Base-by-base conservation (phyloP, 306 rosid species). In the Heteromeles arbutifolia region DNA sequence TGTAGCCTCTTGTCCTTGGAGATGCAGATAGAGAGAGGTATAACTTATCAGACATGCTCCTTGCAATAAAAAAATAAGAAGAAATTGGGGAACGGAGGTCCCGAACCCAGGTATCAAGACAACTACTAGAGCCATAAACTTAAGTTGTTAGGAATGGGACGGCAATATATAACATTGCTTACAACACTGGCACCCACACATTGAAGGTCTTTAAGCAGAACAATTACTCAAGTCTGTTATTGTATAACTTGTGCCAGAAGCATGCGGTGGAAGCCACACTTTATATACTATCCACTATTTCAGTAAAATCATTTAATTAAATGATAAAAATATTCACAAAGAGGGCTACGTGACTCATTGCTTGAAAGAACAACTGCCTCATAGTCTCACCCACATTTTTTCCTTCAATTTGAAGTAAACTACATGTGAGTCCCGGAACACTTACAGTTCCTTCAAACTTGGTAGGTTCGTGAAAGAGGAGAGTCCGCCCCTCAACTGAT, bases 391-490 rank as follows among this genome's bases (percentile, higher is more conserved):
- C 8, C 22, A 1, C 25, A 32, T 24, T 54, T 24, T 24, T 64
- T 62, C 21, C 11, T 12, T 37, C 63, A 72, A 50, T 8, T 26
- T 29, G 0, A 71, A 71, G 71, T 11, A 62, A 77, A 56, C 52
- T 28, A 70, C 43, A 57, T 71, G 70, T 18, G 58, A 76, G 80
- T 74, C 69, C 29, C 41, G 70, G 73, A 80, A 76, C 74, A 79
- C 96, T 86, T 90, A 94, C 98, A 94, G 64, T 81, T 90, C 96
- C 81, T 86, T 85, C 86, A 94, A 83, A 88, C 84, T 92, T 44
- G 95, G 98, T 50, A 94, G 88, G 70, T 84, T 87, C 69, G 24
- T 43, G 77, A 94, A 77, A 75, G 89, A 86, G 78, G 87, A 87
- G 77, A 94, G 85, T 75, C 54, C 86, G 24, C 96, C 97, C 0